Percentiles rank a stretch among this genome's conserved stretches.
phyloP scores from a whole-genome alignment of 2,329 filamentous ascomycete genomes.

The Daldinia sp. region DNA sequence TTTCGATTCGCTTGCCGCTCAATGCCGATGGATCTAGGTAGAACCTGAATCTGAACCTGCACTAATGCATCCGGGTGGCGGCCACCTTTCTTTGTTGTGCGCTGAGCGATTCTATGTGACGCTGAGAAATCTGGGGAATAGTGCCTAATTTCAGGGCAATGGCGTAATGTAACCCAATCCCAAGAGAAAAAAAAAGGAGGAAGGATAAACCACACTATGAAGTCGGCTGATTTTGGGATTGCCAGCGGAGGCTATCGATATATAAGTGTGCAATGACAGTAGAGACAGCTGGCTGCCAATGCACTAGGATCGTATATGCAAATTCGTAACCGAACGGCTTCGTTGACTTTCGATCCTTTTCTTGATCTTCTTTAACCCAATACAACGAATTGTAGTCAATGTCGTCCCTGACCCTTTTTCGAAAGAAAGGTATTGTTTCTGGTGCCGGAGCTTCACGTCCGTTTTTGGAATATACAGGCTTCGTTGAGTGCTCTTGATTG shows the following conservation, averaged over 20 bases:
- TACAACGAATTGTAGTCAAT: not conserved
- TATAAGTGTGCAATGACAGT: conserved; percentile 11
- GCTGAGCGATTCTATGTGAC: conserved; percentile 2
- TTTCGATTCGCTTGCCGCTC: conserved; percentile 23
- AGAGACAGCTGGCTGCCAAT: not conserved
- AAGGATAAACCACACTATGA: conserved; percentile 4
- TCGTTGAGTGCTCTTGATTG: not conserved
- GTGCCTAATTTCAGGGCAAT: conserved; percentile 38
- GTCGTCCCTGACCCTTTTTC: not conserved
- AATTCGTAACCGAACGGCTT: not conserved
- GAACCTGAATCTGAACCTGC: conserved; percentile 7
- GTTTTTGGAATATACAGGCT: not conserved
- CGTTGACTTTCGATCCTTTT: conserved; percentile 1
- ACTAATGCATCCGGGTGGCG: conserved; percentile 39
- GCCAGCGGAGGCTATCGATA: not conserved
- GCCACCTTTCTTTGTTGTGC: conserved; percentile 7
- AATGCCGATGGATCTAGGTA: conserved; percentile 18
- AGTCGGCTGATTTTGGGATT: conserved; percentile 32
- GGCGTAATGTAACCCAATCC: conserved; percentile 36
- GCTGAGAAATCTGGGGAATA: conserved; percentile 34
- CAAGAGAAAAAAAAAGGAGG: not conserved
- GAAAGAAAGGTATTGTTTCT: not conserved
- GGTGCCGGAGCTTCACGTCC: not conserved
- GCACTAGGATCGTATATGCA: not conserved
- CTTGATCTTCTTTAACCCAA: not conserved